These are phyloP conservation scores for Colletotrichum cordylinicola DNA, from an alignment of 2,329 filamentous ascomycete genomes.

Conservation along the genomic window DNA sequence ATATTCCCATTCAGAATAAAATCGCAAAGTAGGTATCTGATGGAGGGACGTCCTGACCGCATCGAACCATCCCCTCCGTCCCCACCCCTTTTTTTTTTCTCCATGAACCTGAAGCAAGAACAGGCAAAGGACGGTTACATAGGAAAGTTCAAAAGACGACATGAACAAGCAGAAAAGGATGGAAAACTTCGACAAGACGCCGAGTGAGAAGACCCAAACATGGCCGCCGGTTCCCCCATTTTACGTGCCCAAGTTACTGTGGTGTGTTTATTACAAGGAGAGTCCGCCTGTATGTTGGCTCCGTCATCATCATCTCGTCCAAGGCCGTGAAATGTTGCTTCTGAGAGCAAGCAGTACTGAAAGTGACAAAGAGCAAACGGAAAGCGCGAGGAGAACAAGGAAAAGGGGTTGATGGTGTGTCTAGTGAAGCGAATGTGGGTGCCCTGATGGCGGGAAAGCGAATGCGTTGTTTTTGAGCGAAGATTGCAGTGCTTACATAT, in stretches of 20 bases:
- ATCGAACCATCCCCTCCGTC: not conserved
- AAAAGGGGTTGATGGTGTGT: not conserved
- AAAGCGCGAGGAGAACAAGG: not conserved
- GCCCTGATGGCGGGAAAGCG: not conserved
- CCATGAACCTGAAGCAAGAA: not conserved
- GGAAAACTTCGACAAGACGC: not conserved
- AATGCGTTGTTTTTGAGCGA: not conserved
- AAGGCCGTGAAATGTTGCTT: conserved; percentile 2
- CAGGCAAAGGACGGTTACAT: not conserved
- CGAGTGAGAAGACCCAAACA: not conserved
- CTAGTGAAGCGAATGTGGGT: not conserved
- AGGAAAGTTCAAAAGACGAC: not conserved
- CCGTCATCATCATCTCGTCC: conserved; percentile 17
- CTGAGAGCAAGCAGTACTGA: not conserved
- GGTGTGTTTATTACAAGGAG: conserved; percentile 4
- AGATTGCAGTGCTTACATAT: not conserved
- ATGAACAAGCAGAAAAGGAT: not conserved
- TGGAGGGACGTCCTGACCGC: not conserved
- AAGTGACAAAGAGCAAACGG: not conserved
- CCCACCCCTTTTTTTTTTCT: not conserved
- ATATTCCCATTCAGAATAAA: not conserved
- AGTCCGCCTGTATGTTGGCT: not conserved
- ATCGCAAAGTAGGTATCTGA: not conserved
- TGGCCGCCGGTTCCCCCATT: not conserved
- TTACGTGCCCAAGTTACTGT: not conserved